Evolutionary conservation across 495 filamentous ascomycete species (phyloP).

Genomic region (Lophiotrema nucula): DNA sequence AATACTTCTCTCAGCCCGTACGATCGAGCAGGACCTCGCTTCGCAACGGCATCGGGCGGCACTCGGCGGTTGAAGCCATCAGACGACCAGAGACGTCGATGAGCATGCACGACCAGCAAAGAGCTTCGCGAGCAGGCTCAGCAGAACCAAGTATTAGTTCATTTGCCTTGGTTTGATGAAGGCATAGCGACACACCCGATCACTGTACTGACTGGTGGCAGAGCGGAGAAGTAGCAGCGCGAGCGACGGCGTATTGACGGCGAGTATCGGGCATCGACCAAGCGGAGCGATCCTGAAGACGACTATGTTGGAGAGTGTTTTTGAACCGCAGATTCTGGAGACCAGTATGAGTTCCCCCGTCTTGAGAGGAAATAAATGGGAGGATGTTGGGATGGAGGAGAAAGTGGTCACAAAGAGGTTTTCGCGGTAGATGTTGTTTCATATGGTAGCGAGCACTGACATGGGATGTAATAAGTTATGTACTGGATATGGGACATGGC

Average conservation of each 20-base stretch:
- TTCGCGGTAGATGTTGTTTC: no score
- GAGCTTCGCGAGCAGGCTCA: background rate
- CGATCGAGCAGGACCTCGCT: background rate
- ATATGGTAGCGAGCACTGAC: no score
- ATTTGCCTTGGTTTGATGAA: conserved; percentile 9
- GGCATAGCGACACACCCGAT: no score
- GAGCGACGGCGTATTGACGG: no score
- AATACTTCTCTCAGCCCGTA: background rate
- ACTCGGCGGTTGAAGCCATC: conserved; percentile 7
- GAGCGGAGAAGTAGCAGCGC: background rate
- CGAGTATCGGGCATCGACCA: background rate
- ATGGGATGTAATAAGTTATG: no score
- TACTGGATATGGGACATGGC: no score
- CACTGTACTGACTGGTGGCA: no score
- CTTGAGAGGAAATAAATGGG: no score
- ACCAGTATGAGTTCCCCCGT: background rate
- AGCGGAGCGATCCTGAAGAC: background rate
- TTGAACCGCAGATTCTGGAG: background rate
- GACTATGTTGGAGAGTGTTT: background rate
- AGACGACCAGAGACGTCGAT: conserved; percentile 15
- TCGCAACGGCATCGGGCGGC: conserved; percentile 1
- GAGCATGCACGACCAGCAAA: conserved; percentile 5
- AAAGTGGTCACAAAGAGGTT: no score
- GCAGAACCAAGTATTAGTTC: conserved; percentile 23
- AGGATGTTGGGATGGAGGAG: no score